phyloP scores from a whole-genome alignment of 2,329 filamentous ascomycete species.

The Shiraia sp. region DNA sequence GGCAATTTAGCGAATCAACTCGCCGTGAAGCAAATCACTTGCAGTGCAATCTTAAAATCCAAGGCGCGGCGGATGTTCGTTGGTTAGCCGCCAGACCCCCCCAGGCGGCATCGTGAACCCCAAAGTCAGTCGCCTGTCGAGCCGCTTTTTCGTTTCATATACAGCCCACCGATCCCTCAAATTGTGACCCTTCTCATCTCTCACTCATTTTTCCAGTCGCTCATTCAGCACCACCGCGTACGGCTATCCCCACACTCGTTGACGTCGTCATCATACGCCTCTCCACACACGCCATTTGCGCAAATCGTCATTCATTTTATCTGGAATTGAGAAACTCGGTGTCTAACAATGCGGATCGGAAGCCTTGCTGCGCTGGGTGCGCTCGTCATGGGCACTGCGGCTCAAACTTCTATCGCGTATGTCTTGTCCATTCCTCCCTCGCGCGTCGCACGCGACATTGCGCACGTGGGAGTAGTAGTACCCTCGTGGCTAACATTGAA shows the following conservation, averaged over 20 bases:
- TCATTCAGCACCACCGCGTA: constrained; percentile 18
- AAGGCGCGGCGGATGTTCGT: constrained; percentile 12
- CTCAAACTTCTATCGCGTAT: constrained; percentile 29
- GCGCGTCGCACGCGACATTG: constrained; percentile 6
- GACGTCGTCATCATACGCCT: constrained; percentile 9
- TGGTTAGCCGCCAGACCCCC: constrained; percentile 22
- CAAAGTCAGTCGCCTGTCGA: constrained; percentile 17
- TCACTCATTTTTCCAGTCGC: constrained; percentile 20
- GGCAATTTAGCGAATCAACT: constrained; percentile 10
- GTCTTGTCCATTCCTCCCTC: constrained; percentile 6
- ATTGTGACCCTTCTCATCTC: constrained; percentile 17
- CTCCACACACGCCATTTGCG: constrained; percentile 6
- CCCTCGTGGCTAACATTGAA: constrained; percentile 11
- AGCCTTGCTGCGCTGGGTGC: constrained; percentile 31
- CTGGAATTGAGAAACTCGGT: constrained; percentile 5
- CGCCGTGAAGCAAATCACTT: constrained; percentile 12
- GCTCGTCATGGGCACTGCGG: constrained; percentile 32
- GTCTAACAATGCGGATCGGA: constrained; percentile 35
- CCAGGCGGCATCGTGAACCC: constrained; percentile 18
- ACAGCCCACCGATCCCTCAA: constrained; percentile 23
- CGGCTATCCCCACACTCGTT: constrained; percentile 29
- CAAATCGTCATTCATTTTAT: constrained; percentile 10
- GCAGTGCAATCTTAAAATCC: constrained; percentile 19
- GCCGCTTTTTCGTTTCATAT: constrained; percentile 29
- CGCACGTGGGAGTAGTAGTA: too few species aligned